These are phyloP conservation scores for Ceriops tagal DNA, from an alignment of 345 rosid species.

Conservation along the genomic window DNA sequence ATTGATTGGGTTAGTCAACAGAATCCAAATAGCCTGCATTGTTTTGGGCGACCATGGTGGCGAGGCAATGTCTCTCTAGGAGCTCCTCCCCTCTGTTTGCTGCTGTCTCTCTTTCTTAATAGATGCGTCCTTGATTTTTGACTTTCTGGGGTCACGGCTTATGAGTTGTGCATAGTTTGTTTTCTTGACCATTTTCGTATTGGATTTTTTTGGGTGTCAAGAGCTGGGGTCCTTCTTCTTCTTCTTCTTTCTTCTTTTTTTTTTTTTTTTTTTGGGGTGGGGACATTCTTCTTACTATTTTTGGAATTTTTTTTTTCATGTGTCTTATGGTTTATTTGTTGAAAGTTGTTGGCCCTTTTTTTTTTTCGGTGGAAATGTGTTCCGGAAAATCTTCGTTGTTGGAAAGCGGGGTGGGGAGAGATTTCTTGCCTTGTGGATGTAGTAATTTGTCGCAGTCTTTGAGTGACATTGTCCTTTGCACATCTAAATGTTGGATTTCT, in stretches of 20 bases:
- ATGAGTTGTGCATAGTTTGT: not conserved
- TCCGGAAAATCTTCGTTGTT: conserved; percentile 95
- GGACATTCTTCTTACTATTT: not conserved
- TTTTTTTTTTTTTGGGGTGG: not conserved
- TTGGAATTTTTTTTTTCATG: no score
- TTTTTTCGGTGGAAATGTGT: conserved; percentile 32
- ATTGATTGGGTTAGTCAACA: conserved; percentile 89
- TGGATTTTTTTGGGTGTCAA: not conserved
- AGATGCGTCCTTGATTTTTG: not conserved
- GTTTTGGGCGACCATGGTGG: conserved; percentile 97
- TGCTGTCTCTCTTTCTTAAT: conserved; percentile 11
- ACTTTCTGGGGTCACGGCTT: not conserved
- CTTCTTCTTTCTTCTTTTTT: not conserved
- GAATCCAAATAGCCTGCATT: conserved; percentile 94
- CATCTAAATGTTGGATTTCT: not conserved
- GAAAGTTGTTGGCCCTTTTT: not conserved
- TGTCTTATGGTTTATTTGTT: not conserved
- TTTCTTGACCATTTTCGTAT: not conserved
- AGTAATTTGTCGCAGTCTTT: conserved; percentile 37
- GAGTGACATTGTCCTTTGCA: not conserved
- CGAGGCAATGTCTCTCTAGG: conserved; percentile 98
- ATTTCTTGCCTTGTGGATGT: no score
- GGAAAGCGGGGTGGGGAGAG: conserved; percentile 95
- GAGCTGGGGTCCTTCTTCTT: not conserved
- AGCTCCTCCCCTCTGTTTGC: conserved; percentile 93